Evolutionary conservation across 768 basidiomycete genomes (phyloP).

Genomic region (Phanerochaete carnosa): DNA sequence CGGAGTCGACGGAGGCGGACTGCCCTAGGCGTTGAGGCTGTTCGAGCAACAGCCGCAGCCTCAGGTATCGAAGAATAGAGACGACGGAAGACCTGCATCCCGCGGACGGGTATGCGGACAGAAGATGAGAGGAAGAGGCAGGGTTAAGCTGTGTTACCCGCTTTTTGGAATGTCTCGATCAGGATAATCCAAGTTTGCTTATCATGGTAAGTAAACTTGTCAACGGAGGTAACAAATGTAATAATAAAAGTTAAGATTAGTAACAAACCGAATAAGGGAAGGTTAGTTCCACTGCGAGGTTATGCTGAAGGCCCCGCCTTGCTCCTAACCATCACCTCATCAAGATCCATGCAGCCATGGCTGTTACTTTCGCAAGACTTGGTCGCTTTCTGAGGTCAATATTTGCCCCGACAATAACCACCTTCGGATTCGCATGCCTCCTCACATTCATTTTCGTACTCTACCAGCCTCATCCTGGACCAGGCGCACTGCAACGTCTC

Average conservation of each 20-base stretch:
- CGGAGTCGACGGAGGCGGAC: slow-evolving; percentile 64
- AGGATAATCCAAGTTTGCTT: too few relatives aligned
- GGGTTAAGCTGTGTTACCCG: not conserved
- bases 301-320: not conserved
- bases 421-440: slow-evolving; percentile 66
- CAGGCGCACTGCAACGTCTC: slow-evolving; percentile 65
- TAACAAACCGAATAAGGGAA: not conserved
- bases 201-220: not conserved
- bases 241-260: not conserved
- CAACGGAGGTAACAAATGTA: too few relatives aligned
- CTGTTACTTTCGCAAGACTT: slow-evolving; percentile 28
- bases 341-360: slow-evolving; percentile 19
- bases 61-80: slow-evolving; percentile 40
- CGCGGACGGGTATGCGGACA: not conserved
- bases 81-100: slow-evolving; percentile 37
- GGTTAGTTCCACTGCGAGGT: not conserved
- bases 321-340: not conserved
- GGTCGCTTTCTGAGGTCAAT: slow-evolving; percentile 52
- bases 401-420: slow-evolving; percentile 54
- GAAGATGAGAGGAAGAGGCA: not conserved
- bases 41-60: slow-evolving; percentile 47
- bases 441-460: slow-evolving; percentile 79
- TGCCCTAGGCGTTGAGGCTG: slow-evolving; percentile 68
- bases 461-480: slow-evolving; percentile 74
- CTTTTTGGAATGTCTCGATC: not conserved